Base-by-base conservation (phyloP, 805 yeast genomes). In the Kodamaea fukazawae region DNA sequence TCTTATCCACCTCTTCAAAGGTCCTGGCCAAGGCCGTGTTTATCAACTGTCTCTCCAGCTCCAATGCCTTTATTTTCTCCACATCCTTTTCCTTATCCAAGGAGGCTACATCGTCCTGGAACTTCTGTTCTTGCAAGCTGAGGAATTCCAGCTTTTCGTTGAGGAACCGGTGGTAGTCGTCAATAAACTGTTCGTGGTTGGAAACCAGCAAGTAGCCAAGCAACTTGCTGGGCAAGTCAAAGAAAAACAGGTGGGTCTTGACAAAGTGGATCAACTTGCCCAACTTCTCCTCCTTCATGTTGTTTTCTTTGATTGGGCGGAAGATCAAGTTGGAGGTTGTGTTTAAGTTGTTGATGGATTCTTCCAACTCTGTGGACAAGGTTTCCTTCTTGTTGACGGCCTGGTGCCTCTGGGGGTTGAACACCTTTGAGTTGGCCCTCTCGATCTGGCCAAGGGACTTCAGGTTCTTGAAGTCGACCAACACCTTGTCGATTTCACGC, bases 291-390 rank as follows among this genome's bases (percentile, higher is more conserved):
- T 67, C 72, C 42, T 58, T 63, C 17, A 53, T 49, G 39, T 61
- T 59, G 40, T 65, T 65, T 27, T 69, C 73, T 46, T 58, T 51
- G 10, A 69, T 63, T 4, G 75, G 75, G 32, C 72, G 51, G 22
- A 69, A 66, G 59, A 66, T 60, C 31, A 66, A 49, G 6, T 67
- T 49, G 0, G 71, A 58, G 1, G 67, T 54, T 25, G 63, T 47
- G 38, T 65, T 67, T 34, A 69, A 50, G 45, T 65, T 65, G 41
- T 66, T 65, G 28, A 69, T 54, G 3, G 68, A 54, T 34, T 60
- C 66, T 46, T 69, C 75, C 27, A 69, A 52, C 38, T 61, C 70
- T 4, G 63, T 49, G 18, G 53, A 51, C 23, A 69, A 50, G 1
- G 65, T 45, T 10, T 57, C 61, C 31, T 56, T 51, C 12, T 47